phyloP scores from a whole-genome alignment of 2,329 filamentous ascomycete genomes.

The Rhinocladiella similis region DNA sequence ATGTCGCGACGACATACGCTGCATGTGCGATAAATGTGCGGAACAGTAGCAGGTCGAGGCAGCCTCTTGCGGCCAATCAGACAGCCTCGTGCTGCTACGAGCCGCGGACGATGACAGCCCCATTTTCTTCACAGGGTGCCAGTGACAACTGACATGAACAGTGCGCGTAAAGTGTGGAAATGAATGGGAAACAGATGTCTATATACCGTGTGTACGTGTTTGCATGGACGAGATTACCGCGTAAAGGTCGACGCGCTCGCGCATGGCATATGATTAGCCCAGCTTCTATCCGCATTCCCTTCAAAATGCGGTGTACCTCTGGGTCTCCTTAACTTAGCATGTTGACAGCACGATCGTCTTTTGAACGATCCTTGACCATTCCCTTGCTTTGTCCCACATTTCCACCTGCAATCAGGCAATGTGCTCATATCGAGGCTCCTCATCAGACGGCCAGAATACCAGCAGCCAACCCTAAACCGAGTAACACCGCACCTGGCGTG shows the following conservation, averaged over 20 bases:
- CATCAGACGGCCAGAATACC: conserved; percentile 12
- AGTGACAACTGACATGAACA: not conserved
- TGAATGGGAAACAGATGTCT: not conserved
- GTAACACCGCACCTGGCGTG: conserved; percentile 14
- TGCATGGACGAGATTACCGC: not conserved
- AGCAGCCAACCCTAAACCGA: conserved; percentile 19
- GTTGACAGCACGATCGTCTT: not conserved
- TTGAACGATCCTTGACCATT: not conserved
- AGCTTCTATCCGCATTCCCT: not conserved
- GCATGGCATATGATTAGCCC: not conserved
- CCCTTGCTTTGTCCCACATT: not conserved
- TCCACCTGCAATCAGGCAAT: not conserved
- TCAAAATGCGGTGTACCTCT: not conserved
- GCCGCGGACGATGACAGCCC: conserved; percentile 7
- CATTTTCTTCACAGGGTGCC: conserved; percentile 3
- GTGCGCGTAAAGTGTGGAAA: not conserved
- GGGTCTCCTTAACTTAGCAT: not conserved
- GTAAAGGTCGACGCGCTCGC: not conserved
- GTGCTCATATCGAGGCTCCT: not conserved
- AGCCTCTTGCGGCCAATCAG: conserved; percentile 22
- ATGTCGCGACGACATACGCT: conserved; percentile 2
- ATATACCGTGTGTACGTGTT: not conserved
- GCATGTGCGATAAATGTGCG: conserved; percentile 19
- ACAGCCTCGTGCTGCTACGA: conserved; percentile 19
- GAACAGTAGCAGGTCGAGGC: conserved; percentile 9